Base-by-base conservation (phyloP, 495 filamentous ascomycete genomes). In the Penicillium crystallinum region DNA sequence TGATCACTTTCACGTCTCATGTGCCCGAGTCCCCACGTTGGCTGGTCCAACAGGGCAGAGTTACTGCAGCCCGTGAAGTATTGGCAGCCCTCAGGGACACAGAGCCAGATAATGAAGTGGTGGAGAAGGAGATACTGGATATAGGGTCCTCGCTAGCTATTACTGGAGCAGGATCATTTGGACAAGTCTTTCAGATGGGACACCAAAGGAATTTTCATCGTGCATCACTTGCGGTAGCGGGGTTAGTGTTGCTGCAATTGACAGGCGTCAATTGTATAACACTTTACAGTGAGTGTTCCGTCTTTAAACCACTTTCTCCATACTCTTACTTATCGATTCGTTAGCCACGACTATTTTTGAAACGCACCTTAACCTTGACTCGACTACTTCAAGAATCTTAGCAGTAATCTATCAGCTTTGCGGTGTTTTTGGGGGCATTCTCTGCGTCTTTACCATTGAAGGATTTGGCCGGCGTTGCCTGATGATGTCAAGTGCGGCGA, bases 11-110 rank as follows among this genome's bases (percentile, higher is more conserved):
- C 30, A 75, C 77, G n/a, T 77, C 84, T 52, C 71, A 81, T 54
- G 69, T 82, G 27, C 77, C 73, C 18, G 83, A 87, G 58, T 81
- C 80, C 2, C 80, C 81, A 21, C 78, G 81, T 52, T 84, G 73
- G 63, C 74, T 72, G 54, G 73, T 83, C 51, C 74, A 74, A 53
- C 69, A 71, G 23, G 71, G 73, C 33, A 71, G 70, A 29, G 64
- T 75, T 17, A 67, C 74, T 35, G 60, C 77, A 29, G 85, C 85
- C 1, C 64, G 63, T 49, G 46, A 58, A 7, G 65, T 65, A 19
- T 58, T 74, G 6, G 54, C 67, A 2, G 49, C 58, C 0, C 53
- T 74, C 5, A 54, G 61, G 4, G 61, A 64, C 11, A 52, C 61
- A 2, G 54, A 59, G 7, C 33, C 50, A 6, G 56, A 70, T 17